Percentiles rank a stretch among this genome's conserved stretches.
These are phyloP conservation scores for Cordyceps pruinosa DNA, from an alignment of 2,329 filamentous ascomycete genomes.

Conservation along the genomic window DNA sequence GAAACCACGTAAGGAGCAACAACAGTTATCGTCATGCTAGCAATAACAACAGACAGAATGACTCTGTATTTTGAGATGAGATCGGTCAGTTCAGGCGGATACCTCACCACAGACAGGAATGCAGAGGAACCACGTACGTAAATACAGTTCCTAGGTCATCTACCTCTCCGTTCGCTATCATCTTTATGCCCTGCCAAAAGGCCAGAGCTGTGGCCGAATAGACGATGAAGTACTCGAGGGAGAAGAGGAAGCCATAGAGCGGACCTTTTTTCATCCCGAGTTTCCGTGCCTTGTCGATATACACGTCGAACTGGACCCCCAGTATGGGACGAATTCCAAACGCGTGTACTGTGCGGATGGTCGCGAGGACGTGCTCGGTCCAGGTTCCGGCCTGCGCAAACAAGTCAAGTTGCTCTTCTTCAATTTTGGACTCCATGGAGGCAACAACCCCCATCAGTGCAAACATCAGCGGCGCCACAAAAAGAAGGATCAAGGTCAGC, in stretches of 20 bases:
- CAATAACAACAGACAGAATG: conserved; percentile 32
- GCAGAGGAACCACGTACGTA: conserved; percentile 22
- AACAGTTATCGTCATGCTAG: conserved; percentile 28
- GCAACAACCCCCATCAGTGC: conserved; percentile 25
- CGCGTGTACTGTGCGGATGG: conserved; percentile 35
- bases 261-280: conserved; percentile 33
- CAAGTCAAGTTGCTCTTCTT: conserved; percentile 29
- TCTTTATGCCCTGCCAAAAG: conserved; percentile 38
- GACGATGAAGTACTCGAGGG: conserved; percentile 33
- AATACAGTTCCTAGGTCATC: conserved; percentile 32
- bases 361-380: conserved; percentile 31
- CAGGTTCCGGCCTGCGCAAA: conserved; percentile 29
- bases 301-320: conserved; percentile 32
- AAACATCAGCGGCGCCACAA: conserved; percentile 25
- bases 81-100: background rate
- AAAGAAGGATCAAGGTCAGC: conserved; percentile 33
- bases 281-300: conserved; percentile 29
- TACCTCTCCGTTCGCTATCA: conserved; percentile 32
- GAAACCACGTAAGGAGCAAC: conserved; percentile 32
- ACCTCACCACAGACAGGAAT: background rate
- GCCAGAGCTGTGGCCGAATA: conserved; percentile 37
- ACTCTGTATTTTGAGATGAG: conserved; percentile 20
- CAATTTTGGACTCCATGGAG: conserved; percentile 23
- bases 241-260: conserved; percentile 33
- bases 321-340: conserved; percentile 35